phyloP scores from a whole-genome alignment of 2,329 filamentous ascomycete genomes.

The Penicillium capsulatum region DNA sequence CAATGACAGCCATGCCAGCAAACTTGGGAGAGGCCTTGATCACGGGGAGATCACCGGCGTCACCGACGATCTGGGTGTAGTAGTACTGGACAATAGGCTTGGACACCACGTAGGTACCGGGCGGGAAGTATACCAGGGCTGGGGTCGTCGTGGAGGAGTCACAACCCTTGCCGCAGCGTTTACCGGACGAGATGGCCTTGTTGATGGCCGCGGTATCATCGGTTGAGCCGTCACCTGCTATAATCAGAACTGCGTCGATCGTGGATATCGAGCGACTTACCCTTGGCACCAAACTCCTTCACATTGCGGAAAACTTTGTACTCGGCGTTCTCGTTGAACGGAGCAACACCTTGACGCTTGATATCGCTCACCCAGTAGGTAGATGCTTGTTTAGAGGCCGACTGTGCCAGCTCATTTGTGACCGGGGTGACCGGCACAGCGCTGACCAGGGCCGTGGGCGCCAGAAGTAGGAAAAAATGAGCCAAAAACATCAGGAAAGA shows the following conservation, averaged over 20 bases:
- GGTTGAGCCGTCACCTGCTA: constrained; percentile 57
- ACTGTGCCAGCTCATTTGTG: constrained; percentile 10
- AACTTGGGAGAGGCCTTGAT: constrained; percentile 72
- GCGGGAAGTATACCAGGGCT: constrained; percentile 85
- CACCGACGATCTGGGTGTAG: constrained; percentile 89
- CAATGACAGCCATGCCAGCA: constrained; percentile 80
- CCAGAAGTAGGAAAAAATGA: constrained; percentile 33
- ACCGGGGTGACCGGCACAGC: constrained; percentile 28
- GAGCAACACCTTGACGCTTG: constrained; percentile 62
- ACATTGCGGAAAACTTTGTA: constrained; percentile 78
- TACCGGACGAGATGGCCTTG: constrained; percentile 68
- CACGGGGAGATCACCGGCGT: constrained; percentile 66
- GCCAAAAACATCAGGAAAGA: constrained; percentile 27
- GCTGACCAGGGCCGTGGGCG: constrained; percentile 25
- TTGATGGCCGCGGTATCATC: constrained; percentile 93
- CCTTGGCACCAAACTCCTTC: constrained; percentile 68
- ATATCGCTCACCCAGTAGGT: constrained; percentile 71
- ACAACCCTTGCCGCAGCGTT: constrained; percentile 74
- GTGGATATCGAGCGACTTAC: constrained; percentile 47
- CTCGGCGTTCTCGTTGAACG: constrained; percentile 53
- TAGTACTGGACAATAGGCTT: constrained; percentile 79
- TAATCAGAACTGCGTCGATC: constrained; percentile 13
- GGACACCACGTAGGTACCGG: constrained; percentile 79
- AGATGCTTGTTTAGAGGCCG: constrained; percentile 27
- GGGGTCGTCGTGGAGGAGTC: constrained; percentile 80